Base-by-base conservation (phyloP, 257 asterid species). In the Nicotiana tabacum region DNA sequence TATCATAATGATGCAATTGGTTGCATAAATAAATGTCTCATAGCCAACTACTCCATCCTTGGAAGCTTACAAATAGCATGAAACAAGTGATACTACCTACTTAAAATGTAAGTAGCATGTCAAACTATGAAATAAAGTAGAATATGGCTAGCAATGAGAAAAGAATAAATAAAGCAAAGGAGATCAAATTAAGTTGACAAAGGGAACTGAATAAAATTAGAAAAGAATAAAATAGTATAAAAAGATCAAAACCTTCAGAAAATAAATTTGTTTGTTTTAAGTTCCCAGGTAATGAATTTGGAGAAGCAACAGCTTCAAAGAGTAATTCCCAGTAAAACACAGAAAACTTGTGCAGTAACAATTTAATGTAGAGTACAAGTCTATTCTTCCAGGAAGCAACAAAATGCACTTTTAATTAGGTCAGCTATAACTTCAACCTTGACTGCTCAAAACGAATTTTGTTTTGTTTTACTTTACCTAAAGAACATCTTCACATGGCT, bases 11-110 rank as follows among this genome's bases (percentile, higher is more conserved):
- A 68, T 55, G 61, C 35, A 56, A 6, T 57, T 57, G 16, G 43
- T 10, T 66, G 27, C 24, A 81, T 46, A 15, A 43, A 64, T 51
- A 46, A 66, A 66, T 51, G 66, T 15, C 30, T 27, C 30, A 65
- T 24, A 35, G 77, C 77, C 69, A 69, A 74, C 80, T 74, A 74
- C 39, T 24, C 62, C 79, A 48, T 27, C 17, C 7, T 21, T 48
- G 79, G 79, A 74, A 48, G 9, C 24, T 74, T 46, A 72, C 61
- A 72, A 72, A 48, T 72, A 72, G 60, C 60, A 43, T 72, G 60
- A 48, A 27, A 46, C 62, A 48, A 74, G 62, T 15, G 80, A 48
- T 48, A 16, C 80, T 27, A 74, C 43, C 7, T 46, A 74, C 39
- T 48, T 48, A 74, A 72, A 48, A 74, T 72, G 48, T 74, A 24